Evolutionary conservation across 176 grass and related monocot genomes (phyloP), one percentile per base, ranked within the genome.

Genomic region (Metroxylon sagu): DNA sequence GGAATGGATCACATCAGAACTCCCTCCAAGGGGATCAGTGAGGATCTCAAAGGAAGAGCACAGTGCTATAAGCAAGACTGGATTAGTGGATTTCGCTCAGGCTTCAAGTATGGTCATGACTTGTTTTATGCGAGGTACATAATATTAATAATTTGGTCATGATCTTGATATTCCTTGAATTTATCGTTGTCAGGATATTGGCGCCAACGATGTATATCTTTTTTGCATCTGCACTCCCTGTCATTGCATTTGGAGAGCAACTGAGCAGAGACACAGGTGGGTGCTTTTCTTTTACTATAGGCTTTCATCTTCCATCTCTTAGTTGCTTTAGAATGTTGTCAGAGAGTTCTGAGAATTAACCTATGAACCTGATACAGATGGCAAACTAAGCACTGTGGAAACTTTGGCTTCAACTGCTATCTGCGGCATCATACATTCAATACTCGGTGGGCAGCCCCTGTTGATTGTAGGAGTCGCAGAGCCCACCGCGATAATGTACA

Each of bases 401-500:
- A 78, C 87, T 16, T 26, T 97, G 49, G 84, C 83, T 50, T 97
- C 93, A n/a, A 97, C 93, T 18, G 84, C 87, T 1, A 70, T 97
- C 59, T 97, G 93, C 19, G 93, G 93, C 55, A 72, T 97, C 28
- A 83, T 97, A 54, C 93, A 97, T 67, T 78, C 93, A 27, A 29
- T 97, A 50, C 26, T 97, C 52, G 93, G 93, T 63, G 93, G 93
- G 54, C 93, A 97, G 58, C 93, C 93, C 1, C 8, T 97, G 59
- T 2, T 97, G 66, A 88, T 97, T 48, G 93, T 97, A 50, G 93
- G 92, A 72, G 87, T 97, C 17, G 93, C 87, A 25, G 93, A 97
- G 8, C 93, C 93, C 39, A 97, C 93, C 2, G 77, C 91, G 51
- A 97, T 97, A 19, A 97, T 97, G 93, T 97, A 97, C 4, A 83